These are phyloP conservation scores for Friedmanniomyces simplex DNA, from an alignment of 495 filamentous ascomycete genomes.

Conservation along the genomic window DNA sequence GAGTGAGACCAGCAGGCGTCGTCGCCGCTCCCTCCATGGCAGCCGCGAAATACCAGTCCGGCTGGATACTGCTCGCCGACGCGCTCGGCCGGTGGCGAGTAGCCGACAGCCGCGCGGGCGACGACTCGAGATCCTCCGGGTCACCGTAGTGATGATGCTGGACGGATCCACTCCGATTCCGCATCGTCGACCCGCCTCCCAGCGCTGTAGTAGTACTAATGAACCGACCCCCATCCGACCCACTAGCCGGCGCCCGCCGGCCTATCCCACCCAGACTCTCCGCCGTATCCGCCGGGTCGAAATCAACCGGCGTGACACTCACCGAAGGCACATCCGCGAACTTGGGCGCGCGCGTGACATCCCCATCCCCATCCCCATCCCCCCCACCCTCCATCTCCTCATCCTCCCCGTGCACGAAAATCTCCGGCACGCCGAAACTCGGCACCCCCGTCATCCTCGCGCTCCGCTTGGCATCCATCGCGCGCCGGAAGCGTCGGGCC, in stretches of 20 bases:
- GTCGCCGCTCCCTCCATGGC: conserved; percentile 16
- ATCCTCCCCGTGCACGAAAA: conserved; percentile 64
- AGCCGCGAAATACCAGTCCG: conserved; percentile 33
- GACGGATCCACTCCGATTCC: conserved; percentile 31
- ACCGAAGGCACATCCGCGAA: conserved; percentile 30
- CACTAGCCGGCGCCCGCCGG: conserved; percentile 11
- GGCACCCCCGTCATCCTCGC: conserved; percentile 67
- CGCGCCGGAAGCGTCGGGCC: conserved; percentile 67
- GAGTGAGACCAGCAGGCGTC: conserved; percentile 26
- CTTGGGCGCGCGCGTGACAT: conserved; percentile 25
- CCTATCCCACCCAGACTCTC: conserved; percentile 6
- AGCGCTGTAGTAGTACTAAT: conserved; percentile 20
- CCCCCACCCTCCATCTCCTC: too few relatives aligned
- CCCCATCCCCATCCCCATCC: conserved; percentile 13
- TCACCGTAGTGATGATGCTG: conserved; percentile 11
- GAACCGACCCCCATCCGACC: too few relatives aligned
- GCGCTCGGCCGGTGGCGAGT: conserved; percentile 18
- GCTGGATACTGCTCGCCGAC: conserved; percentile 19
- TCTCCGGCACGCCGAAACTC: conserved; percentile 79
- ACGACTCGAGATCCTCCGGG: too few relatives aligned
- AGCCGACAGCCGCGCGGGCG: conserved; percentile 3
- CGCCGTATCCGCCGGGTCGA: conserved; percentile 3
- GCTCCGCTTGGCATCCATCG: conserved; percentile 53
- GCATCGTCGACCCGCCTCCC: conserved; percentile 16
- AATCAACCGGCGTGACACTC: conserved; percentile 21